Base-by-base conservation (phyloP, 768 basidiomycete species). In the Cubamyces lactineus region DNA sequence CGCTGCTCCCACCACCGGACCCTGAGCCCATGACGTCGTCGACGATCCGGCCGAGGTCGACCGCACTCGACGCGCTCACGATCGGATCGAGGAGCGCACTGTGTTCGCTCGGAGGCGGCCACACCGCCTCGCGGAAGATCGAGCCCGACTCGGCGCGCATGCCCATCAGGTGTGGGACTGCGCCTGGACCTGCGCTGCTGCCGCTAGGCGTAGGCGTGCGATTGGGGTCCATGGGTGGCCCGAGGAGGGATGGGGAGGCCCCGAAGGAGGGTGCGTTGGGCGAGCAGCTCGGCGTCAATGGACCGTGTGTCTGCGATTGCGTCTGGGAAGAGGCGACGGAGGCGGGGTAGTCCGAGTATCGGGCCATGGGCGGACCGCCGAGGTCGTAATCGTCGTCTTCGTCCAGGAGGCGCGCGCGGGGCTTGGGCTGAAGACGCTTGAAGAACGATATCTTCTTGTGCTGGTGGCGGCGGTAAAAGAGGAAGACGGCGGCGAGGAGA, bases 401-500 rank as follows among this genome's bases (percentile, higher is more conserved):
- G 5, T 70, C 71, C 47, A 71, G 65, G 9, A 72, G 68, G 55
- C 69, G 61, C 12, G 58, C 57, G 19, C 71, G 70, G 24, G 67
- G 65, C 50, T 66, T 63, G 8, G 69, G 60, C 43, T 51, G 51
- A n/a, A 60, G 28, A 1, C 66, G 57, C 21, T 49, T 59, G 65
- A 72, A 72, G 62, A 73, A 71, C 4, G 66, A 63, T 16, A 65
- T 47, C 62, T 73, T 73, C 58, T 69, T 67, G 53, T 59, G 55
- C 59, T 71, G 66, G 47, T 72, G 70, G 3, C 72, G 68, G 21
- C 70, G 70, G 43, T 72, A 71, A 69, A 73, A 75, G 59, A 71
- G 62, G 28, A 72, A 60, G 11, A 75, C 57, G 21, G 69, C 67
- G 40, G 69, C 50, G n/a, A 74, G 30, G 40, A 75, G 64, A 40